phyloP scores from a whole-genome alignment of 495 filamentous ascomycete species.

The Aspergillus wentii region DNA sequence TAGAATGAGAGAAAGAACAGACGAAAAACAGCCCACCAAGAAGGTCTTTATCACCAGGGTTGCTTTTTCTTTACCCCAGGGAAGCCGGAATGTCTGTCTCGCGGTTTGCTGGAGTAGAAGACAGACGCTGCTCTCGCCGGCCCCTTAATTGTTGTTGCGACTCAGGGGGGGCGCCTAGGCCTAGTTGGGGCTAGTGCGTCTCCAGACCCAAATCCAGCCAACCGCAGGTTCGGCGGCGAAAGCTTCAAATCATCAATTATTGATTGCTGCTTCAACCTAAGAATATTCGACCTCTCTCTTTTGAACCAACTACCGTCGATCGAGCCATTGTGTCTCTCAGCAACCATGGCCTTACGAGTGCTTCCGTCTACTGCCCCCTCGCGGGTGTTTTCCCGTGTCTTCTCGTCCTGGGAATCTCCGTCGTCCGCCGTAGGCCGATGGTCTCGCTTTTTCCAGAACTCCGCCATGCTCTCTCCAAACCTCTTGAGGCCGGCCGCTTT shows the following conservation, averaged over 20 bases:
- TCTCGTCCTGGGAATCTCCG: slow-evolving; percentile 7
- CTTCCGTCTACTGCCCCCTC: slow-evolving; percentile 12
- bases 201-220: slow-evolving; percentile 22
- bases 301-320: neutral
- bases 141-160: slow-evolving; percentile 42
- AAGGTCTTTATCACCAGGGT: neutral
- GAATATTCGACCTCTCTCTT: slow-evolving; percentile 2
- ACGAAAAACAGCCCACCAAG: neutral
- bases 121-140: slow-evolving; percentile 18
- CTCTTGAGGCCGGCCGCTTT: slow-evolving; percentile 18
- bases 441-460: slow-evolving; percentile 8
- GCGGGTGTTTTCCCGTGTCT: slow-evolving; percentile 8
- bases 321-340: slow-evolving; percentile 2
- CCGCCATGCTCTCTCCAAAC: slow-evolving; percentile 15
- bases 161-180: slow-evolving; percentile 38
- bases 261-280: no score
- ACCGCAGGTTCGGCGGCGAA: slow-evolving; percentile 8
- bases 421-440: slow-evolving; percentile 11
- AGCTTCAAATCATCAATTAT: slow-evolving; percentile 16
- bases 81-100: no score
- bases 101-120: slow-evolving; percentile 6
- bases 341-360: slow-evolving; percentile 18
- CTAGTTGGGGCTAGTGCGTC: slow-evolving; percentile 25
- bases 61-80: neutral
- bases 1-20: neutral